phyloP scores from a whole-genome alignment of 202 grass and related monocot species.

The Bolboschoenoplectus hybrid region DNA sequence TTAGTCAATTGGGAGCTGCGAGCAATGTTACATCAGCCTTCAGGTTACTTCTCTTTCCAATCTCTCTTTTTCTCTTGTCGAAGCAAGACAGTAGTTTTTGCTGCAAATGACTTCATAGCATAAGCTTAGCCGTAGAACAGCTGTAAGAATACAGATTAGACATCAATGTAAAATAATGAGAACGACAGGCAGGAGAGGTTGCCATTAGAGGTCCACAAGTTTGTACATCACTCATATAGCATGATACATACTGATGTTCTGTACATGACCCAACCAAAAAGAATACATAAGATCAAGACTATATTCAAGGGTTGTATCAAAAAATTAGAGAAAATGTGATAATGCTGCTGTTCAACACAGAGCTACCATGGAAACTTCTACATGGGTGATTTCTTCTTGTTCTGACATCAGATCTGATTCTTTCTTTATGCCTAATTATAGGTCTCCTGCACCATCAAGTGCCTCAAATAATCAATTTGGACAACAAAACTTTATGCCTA shows the following conservation, averaged over 20 bases:
- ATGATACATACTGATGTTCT: slow-evolving; percentile 13
- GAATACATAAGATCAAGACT: not conserved
- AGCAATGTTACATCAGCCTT: slow-evolving; percentile 49
- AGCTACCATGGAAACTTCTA: not conserved
- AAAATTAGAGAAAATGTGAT: not conserved
- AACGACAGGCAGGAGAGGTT: not conserved
- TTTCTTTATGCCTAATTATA: slow-evolving; percentile 39
- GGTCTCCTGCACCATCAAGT: slow-evolving; percentile 44
- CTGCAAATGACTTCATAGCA: not conserved
- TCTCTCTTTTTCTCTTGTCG: not conserved
- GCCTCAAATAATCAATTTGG: slow-evolving; percentile 44
- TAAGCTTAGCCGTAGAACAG: not conserved
- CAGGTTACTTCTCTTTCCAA: slow-evolving; percentile 45
- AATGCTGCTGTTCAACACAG: slow-evolving; percentile 6
- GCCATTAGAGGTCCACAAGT: not conserved
- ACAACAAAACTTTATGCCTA: slow-evolving; percentile 50
- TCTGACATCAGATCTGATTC: not conserved
- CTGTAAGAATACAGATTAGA: not conserved
- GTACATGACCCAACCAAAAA: not conserved
- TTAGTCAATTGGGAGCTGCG: slow-evolving; percentile 72
- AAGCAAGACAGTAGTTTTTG: not conserved
- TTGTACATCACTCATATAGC: not conserved
- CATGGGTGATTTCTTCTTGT: not conserved
- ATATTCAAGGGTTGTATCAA: not conserved
- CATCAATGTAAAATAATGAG: not conserved